A percentile compares a stretch with the other conserved stretches of the same genome.
phyloP scores from a whole-genome alignment of 208 protist genomes.

The Leishmania tarentolae region DNA sequence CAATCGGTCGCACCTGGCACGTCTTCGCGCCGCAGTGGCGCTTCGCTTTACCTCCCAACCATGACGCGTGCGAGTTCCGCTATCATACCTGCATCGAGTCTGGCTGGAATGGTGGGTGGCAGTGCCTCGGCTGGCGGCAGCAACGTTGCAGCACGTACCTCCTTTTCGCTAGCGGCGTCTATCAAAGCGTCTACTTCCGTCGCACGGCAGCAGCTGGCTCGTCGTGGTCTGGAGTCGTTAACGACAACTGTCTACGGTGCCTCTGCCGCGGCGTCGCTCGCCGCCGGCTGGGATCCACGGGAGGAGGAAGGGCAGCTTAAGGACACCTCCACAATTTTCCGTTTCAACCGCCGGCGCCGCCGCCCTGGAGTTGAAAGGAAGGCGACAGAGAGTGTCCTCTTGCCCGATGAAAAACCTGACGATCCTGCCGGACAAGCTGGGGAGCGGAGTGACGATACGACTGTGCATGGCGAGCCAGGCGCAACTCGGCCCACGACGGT shows the following conservation, averaged over 20 bases:
- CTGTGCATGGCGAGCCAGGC: not conserved
- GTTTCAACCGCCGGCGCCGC: constrained; percentile 50
- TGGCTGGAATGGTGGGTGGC: constrained; percentile 53
- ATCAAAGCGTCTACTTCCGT: constrained; percentile 71
- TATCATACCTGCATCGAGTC: constrained; percentile 74
- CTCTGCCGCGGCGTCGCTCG: constrained; percentile 78
- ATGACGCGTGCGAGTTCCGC: constrained; percentile 84
- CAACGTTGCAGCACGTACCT: constrained; percentile 38
- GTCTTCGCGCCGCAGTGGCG: constrained; percentile 32
- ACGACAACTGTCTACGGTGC: constrained; percentile 84
- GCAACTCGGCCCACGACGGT: constrained; percentile 2
- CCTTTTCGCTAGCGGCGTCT: constrained; percentile 75
- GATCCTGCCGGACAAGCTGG: not conserved
- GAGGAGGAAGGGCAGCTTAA: constrained; percentile 56
- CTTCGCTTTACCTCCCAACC: constrained; percentile 68
- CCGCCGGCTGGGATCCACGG: constrained; percentile 55
- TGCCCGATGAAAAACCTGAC: not conserved
- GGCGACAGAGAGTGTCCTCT: not conserved
- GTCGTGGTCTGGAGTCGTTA: constrained; percentile 64
- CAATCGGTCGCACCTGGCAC: constrained; percentile 74
- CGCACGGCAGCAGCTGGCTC: constrained; percentile 61
- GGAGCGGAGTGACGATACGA: not conserved
- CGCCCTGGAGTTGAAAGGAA: not conserved
- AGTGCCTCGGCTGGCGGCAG: constrained; percentile 9
- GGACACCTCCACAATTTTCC: constrained; percentile 85